Base-by-base conservation (phyloP, 1,284 basidiomycete species). In the Leccinum subspadiceum region DNA sequence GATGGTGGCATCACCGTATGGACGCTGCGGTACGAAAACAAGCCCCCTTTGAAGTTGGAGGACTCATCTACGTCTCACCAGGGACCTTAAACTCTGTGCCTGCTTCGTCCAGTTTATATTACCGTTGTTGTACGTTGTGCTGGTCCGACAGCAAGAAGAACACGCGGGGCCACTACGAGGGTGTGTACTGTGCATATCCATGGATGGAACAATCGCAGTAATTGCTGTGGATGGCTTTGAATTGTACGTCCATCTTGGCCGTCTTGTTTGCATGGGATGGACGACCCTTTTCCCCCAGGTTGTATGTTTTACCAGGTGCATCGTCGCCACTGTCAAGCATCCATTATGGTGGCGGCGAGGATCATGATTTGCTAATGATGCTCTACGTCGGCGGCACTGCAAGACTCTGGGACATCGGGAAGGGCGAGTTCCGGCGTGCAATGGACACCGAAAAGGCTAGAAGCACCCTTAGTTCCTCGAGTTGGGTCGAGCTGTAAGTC, bases 341-440 rank as follows among this genome's bases (percentile, higher is more conserved):
- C 22, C 92, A 86, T 64, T 73, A 93, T 2, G 82, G 85, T 2
- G 86, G 81, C 13, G 70, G 70, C 17, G 70, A 70, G 48, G 70
- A 71, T 15, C 70, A 70, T 20, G 82, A 90, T 58, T 88, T 93
- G 64, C 75, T 98, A 24, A 70, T 97, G 53, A 76, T 96, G 5
- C 77, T 89, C 1, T 98, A 97, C 70, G 79, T 80, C 2, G 88
- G 93, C 64, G 84, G 84, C 3, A 85, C 89, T 58, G 91, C 92
- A 2, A 80, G 96, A 31, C 76, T 96, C 1, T 99, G 96, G 94
- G 92, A 97, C 70, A 77, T 90, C n/a, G 84, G 86, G 60, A 90
- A 88, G 0, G 83, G 84, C 56, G 94, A 97, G 70, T 90, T 98
- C 66, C 84, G 94, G 78, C 79, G 95, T 44, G 92, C 93, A 0